Evolutionary conservation across 306 rosid genomes (phyloP).

Genomic region (Ziziphus jujuba): DNA sequence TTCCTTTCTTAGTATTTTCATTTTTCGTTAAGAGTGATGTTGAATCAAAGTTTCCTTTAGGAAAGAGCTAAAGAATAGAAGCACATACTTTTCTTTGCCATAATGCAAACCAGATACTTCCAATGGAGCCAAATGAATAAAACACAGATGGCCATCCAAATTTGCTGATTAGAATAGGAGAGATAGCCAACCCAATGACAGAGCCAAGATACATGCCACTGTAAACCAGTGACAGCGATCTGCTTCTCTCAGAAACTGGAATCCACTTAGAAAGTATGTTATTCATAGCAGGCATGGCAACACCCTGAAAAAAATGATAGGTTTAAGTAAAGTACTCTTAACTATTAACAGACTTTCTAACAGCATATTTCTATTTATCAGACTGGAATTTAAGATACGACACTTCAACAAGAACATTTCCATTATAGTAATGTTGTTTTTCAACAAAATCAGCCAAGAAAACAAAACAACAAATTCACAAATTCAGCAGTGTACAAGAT

Average conservation of each 20-base stretch:
- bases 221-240: conserved; percentile 90
- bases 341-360: background rate
- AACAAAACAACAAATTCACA: background rate
- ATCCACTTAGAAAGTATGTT: conserved; percentile 91
- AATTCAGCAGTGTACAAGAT: background rate
- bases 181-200: conserved; percentile 82
- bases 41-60: conserved; percentile 8
- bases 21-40: background rate
- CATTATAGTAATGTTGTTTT: background rate
- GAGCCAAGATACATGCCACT: conserved; percentile 99
- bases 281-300: conserved; percentile 99
- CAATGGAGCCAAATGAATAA: conserved; percentile 94
- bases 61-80: conserved; percentile 20
- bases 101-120: conserved; percentile 88
- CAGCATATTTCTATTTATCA: background rate
- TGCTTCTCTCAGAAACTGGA: conserved; percentile 97
- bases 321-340: background rate
- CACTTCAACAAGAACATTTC: background rate
- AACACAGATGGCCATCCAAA: conserved; percentile 98
- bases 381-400: background rate
- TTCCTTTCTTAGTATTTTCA: background rate
- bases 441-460: background rate
- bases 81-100: conserved; percentile 78
- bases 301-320: conserved; percentile 61
- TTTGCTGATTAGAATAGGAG: conserved; percentile 70